Evolutionary conservation across 805 yeast genomes (phyloP).

Genomic region (Ogataea kodamae): DNA sequence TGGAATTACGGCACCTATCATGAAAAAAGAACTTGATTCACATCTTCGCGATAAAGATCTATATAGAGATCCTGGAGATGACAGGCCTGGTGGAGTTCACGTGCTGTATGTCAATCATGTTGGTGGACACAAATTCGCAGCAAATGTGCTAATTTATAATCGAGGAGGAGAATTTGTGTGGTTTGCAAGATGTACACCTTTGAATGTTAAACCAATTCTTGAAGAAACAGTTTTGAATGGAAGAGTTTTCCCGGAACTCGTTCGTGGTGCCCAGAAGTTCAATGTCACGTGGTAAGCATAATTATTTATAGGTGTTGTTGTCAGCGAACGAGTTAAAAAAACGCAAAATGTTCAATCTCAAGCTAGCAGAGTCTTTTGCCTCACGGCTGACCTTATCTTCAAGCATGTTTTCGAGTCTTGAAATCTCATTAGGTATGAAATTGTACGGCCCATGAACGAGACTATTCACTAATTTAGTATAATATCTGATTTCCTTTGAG

Average conservation of each 20-base stretch:
- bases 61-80: constrained; percentile 74
- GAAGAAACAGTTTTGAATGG: constrained; percentile 71
- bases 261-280: constrained; percentile 58
- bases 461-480: constrained; percentile 44
- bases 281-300: constrained; percentile 41
- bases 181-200: constrained; percentile 84
- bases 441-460: constrained; percentile 41
- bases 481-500: constrained; percentile 39
- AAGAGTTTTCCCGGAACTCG: constrained; percentile 65
- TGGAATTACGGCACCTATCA: constrained; percentile 88
- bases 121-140: constrained; percentile 95
- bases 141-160: constrained; percentile 77
- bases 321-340: constrained; percentile 26
- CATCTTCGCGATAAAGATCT: constrained; percentile 68
- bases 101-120: constrained; percentile 79
- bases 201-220: constrained; percentile 66
- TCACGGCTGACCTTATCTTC: constrained; percentile 35
- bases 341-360: constrained; percentile 49
- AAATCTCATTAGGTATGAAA: constrained; percentile 43
- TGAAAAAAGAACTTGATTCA: constrained; percentile 74
- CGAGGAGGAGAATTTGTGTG: constrained; percentile 75
- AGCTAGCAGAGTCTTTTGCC: constrained; percentile 49
- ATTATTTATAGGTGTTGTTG: constrained; percentile 10
- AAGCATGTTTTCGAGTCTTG: constrained; percentile 44
- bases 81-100: constrained; percentile 67